A percentile compares a stretch with the other conserved stretches of the same genome.
Conservation (phyloP, 2,329 filamentous ascomycete genomes). For the Metarhizium humberi region DNA sequence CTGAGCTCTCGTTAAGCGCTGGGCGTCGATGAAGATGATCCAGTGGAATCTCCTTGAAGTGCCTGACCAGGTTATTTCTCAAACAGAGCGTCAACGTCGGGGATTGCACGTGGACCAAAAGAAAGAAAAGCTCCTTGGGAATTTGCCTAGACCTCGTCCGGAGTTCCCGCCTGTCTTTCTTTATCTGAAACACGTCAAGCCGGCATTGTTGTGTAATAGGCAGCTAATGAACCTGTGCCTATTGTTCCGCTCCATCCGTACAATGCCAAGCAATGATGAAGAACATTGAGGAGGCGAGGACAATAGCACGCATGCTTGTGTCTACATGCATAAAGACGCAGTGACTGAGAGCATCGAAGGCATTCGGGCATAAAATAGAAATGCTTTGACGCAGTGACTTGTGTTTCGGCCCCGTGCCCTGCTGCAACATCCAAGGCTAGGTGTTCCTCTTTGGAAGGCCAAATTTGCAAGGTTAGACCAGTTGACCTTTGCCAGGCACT, state of each 20-base stretch:
- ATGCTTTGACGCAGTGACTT: background rate
- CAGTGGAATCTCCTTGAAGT: background rate
- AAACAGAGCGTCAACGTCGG: background rate
- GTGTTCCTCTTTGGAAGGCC: no score
- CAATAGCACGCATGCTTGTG: background rate
- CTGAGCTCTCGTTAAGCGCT: background rate
- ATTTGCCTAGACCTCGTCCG: background rate
- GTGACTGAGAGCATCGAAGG: background rate
- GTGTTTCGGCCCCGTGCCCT: no score
- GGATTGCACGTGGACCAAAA: background rate
- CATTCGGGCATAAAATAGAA: background rate
- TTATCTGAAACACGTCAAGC: background rate
- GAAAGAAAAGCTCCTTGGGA: background rate
- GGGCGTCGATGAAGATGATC: background rate
- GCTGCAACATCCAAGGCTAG: no score
- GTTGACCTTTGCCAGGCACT: no score
- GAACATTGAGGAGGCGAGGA: background rate
- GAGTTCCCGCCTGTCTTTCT: background rate
- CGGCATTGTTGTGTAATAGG: background rate
- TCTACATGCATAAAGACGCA: background rate
- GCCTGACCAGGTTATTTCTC: background rate
- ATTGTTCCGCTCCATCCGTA: background rate
- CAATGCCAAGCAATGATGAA: background rate
- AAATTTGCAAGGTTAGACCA: no score
- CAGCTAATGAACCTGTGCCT: background rate